A percentile compares a stretch with the other conserved stretches of the same genome.
phyloP scores from a whole-genome alignment of 2,329 filamentous ascomycete species.

The Cladophialophora psammophila region DNA sequence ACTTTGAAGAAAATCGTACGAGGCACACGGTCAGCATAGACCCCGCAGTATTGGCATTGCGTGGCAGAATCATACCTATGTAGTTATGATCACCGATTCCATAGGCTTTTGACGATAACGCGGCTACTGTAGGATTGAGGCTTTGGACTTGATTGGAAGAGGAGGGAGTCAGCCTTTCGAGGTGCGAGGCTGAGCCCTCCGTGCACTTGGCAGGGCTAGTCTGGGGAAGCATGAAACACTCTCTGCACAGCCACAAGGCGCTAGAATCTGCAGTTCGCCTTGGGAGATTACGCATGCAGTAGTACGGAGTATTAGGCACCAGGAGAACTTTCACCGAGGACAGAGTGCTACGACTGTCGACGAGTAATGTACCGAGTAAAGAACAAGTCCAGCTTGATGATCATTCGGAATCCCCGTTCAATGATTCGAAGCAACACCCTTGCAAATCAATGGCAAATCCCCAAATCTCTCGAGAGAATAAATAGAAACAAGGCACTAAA shows the following conservation, averaged over 20 bases:
- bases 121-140: too few relatives aligned
- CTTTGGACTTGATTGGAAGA: not conserved
- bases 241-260: constrained; percentile 18
- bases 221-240: constrained; percentile 18
- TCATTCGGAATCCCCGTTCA: not conserved
- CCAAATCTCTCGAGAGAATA: constrained; percentile 12
- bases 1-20: too few relatives aligned
- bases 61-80: too few relatives aligned
- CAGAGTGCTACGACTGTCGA: not conserved
- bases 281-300: constrained; percentile 11
- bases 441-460: constrained; percentile 17
- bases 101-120: too few relatives aligned
- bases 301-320: not conserved
- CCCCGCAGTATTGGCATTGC: too few relatives aligned
- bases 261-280: constrained; percentile 6
- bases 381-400: not conserved
- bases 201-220: constrained; percentile 7
- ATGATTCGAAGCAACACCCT: not conserved
- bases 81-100: too few relatives aligned
- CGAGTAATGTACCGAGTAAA: not conserved
- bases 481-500: constrained; percentile 16
- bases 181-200: not conserved
- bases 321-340: not conserved
- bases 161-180: not conserved
- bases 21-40: too few relatives aligned